phyloP scores from a whole-genome alignment of 2,329 filamentous ascomycete species.

The Colletotrichum sp. region DNA sequence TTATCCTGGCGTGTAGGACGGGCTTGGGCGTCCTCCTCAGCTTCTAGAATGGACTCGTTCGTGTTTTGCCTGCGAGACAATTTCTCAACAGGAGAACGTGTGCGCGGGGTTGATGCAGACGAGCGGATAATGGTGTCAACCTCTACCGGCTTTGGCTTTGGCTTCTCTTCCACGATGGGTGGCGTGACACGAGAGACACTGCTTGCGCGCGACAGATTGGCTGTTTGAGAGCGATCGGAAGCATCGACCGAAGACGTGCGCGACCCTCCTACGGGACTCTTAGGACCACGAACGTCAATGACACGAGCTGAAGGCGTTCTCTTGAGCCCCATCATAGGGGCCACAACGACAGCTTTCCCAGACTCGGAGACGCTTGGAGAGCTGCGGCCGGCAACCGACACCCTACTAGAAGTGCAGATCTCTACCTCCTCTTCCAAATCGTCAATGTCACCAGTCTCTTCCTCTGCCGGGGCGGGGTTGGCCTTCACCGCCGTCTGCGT shows the following conservation, averaged over 20 bases:
- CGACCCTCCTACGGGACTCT: constrained; percentile 53
- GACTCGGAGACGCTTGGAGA: constrained; percentile 55
- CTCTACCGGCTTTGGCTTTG: constrained; percentile 27
- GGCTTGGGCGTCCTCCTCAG: constrained; percentile 39
- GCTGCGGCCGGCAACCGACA: constrained; percentile 58
- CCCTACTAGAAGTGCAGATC: constrained; percentile 60
- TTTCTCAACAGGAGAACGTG: constrained; percentile 36
- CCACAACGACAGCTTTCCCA: constrained; percentile 42
- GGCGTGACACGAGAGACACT: constrained; percentile 41
- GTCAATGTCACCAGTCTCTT: constrained; percentile 53
- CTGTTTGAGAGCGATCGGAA: constrained; percentile 44
- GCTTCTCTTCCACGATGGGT: constrained; percentile 43
- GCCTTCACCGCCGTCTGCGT: not conserved
- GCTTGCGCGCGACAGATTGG: constrained; percentile 44
- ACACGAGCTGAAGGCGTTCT: constrained; percentile 59
- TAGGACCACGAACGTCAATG: constrained; percentile 59
- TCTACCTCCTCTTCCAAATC: constrained; percentile 57
- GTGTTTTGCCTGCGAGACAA: constrained; percentile 29
- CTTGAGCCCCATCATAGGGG: constrained; percentile 37
- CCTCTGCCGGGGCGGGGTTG: constrained; percentile 28
- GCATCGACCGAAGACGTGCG: constrained; percentile 52
- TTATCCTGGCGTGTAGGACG: constrained; percentile 7
- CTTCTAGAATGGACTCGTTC: constrained; percentile 47
- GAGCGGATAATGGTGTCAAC: constrained; percentile 18
- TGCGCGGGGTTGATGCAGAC: constrained; percentile 23